Percentiles rank a stretch among this genome's conserved stretches.
These are phyloP conservation scores for Aspergillus carlsbadensis DNA, from an alignment of 495 filamentous ascomycete species.

Conservation along the genomic window DNA sequence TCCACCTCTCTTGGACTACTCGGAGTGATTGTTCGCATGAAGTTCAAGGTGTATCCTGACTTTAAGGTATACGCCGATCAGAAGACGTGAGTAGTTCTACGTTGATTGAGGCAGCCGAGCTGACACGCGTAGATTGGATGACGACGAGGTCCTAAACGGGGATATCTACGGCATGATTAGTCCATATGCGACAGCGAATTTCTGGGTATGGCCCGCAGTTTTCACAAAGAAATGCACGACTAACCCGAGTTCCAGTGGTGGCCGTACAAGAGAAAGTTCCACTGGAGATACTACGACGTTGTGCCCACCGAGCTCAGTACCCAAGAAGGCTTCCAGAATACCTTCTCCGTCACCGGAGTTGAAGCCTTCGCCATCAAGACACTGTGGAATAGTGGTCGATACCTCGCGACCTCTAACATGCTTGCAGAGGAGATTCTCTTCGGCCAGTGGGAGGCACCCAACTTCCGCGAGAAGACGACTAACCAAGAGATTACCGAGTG, in stretches of 20 bases:
- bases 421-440: constrained; percentile 17
- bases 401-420: constrained; percentile 12
- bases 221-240: not conserved
- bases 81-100: constrained; percentile 5
- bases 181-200: constrained; percentile 16
- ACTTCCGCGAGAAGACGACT: constrained; percentile 18
- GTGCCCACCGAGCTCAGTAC: constrained; percentile 1
- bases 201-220: constrained; percentile 8
- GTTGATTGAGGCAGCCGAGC: not conserved
- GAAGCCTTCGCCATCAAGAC: constrained; percentile 13
- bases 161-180: constrained; percentile 16
- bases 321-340: constrained; percentile 18
- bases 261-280: constrained; percentile 19
- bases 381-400: constrained; percentile 13
- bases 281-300: constrained; percentile 21
- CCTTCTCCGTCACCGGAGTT: constrained; percentile 10
- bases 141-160: constrained; percentile 14
- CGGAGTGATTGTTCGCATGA: constrained; percentile 16
- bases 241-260: constrained; percentile 8
- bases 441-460: constrained; percentile 13
- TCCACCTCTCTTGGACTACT: constrained; percentile 16
- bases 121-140: constrained; percentile 5
- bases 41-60: constrained; percentile 16
- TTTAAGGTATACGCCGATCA: constrained; percentile 19
- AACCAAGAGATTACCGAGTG: constrained; percentile 8